Evolutionary conservation across 768 basidiomycete species (phyloP), one percentile per base, ranked within the genome.

Genomic region (Trametes coccinea): DNA sequence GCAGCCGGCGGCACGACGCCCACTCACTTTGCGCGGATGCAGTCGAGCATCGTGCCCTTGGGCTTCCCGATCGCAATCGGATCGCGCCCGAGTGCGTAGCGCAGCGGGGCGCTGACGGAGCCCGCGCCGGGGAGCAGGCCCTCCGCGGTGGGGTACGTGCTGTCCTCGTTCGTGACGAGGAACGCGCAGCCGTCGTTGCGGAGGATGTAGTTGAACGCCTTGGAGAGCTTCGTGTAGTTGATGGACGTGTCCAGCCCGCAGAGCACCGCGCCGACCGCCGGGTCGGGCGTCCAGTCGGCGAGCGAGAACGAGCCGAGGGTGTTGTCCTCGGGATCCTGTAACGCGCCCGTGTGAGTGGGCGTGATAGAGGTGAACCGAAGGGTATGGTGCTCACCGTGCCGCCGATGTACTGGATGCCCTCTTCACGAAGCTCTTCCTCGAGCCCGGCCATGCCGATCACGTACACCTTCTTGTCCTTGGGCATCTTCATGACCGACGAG

Each of bases 171-270:
- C 3, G 96, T 98, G 40, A 85, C 88, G 61, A 99, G 83, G 75
- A 98, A 98, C 39, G 81, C 82, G 68, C 92, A 93, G 22, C 77
- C 87, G 17, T 86, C 82, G 75, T 92, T 89, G n/a, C 85, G 83
- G 43, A 83, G 86, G 53, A 98, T 81, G 74, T 95, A 96, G 69
- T 90, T 86, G 75, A 92, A 93, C 4, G 94, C 97, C 75, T 94
- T 96, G 10, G 89, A 90, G 55, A 93, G 78, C 77, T 99, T 99
- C 56, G 90, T 93, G 78, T 98, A 99, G 76, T 93, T 97, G 71
- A 97, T 81, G 66, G 80, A 78, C 27, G 82, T 82, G 75, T 98
- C 96, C 29, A 95, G 83, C 1, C 96, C 96, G 72, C 94, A 95
- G n/a, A 98, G 80, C 13, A 99, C 96, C 9, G 92, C 95, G n/a